Base-by-base conservation (phyloP, 2,329 filamentous ascomycete genomes). In the Talaromyces rugulosus region DNA sequence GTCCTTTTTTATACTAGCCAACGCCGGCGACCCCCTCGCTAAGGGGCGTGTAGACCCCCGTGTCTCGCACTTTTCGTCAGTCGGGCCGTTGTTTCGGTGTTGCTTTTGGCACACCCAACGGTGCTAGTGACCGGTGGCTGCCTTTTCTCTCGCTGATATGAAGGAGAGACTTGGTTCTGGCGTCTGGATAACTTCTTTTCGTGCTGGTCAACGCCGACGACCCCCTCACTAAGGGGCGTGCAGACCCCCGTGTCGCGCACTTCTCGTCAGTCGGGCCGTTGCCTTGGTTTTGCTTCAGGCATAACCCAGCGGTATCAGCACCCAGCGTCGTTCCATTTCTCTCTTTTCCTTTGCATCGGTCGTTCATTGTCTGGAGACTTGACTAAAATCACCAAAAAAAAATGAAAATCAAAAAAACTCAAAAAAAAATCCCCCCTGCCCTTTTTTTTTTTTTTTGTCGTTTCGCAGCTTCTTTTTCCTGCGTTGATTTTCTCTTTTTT, bases 161-260 rank as follows among this genome's bases (percentile, higher is more conserved):
- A 36, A 12, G 34, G 16, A 12, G 12, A 36, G 34, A 36, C 34
- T 36, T 36, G 34, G 34, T 36, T 36, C 34, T 36, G 34, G 34
- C 12, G 34, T 36, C 14, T 36, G 34, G 34, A 16, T 36, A 36
- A 5, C 14, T 36, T 36, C 12, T 16, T 36, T 36, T 36, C 34
- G 12, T 36, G 34, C 34, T 56, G 31, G 54, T 51, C 59, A 50
- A 56, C 59, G 53, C 53, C 31, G 53, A 9, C 42, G 59, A 61
- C 53, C 59, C 59, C 59, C 55, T 47, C 28, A 12, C 51, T n/a
- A 53, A 28, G 55, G 59, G 53, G 59, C 53, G 53, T 61, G 59
- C 42, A 56, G 59, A 52, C 33, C 34, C 42, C 53, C 23, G 40
- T n/a, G 31, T 56, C 53, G 42, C 42, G 53, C 53, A 61, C 59